phyloP scores from a whole-genome alignment of 2,329 filamentous ascomycete species.

The Clonostachys rosea region DNA sequence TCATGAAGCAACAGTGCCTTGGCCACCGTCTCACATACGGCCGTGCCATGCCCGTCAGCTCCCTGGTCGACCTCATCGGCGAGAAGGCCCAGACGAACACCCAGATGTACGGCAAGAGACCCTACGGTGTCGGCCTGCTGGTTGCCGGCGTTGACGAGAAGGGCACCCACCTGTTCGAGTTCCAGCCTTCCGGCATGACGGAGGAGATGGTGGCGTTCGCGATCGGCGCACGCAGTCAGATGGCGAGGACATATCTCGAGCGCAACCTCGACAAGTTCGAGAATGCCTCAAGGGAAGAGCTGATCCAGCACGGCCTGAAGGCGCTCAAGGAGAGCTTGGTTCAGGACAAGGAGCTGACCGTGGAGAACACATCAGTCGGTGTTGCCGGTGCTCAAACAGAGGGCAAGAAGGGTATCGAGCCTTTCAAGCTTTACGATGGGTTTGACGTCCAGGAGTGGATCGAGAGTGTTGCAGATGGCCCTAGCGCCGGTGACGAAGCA shows the following conservation, averaged over 20 bases:
- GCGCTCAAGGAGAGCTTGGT: constrained; percentile 93
- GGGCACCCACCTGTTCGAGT: constrained; percentile 95
- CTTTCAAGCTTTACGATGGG: constrained; percentile 88
- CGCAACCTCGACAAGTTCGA: constrained; percentile 82
- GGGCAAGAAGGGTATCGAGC: constrained; percentile 59
- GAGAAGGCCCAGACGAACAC: constrained; percentile 98
- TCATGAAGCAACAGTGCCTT: constrained; percentile 99
- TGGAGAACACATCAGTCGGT: constrained; percentile 93
- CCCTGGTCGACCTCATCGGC: constrained; percentile 86
- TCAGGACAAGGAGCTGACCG: constrained; percentile 95
- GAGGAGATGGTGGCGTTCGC: constrained; percentile 97
- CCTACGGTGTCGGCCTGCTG: constrained; percentile 90
- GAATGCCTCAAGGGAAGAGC: constrained; percentile 71
- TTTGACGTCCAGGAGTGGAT: constrained; percentile 83
- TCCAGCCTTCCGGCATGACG: constrained; percentile 93
- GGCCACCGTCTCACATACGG: constrained; percentile 94
- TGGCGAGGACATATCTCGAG: constrained; percentile 96
- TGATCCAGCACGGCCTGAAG: constrained; percentile 84
- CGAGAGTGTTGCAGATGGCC: constrained; percentile 62
- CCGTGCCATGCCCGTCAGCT: constrained; percentile 84
- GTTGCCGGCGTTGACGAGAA: constrained; percentile 92
- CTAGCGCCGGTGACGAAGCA: constrained; percentile 32
- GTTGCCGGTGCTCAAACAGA: constrained; percentile 63
- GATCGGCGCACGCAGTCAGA: constrained; percentile 93
- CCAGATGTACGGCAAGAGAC: constrained; percentile 93